Conservation (phyloP, 2,329 filamentous ascomycete genomes). For the Aspergillus sp. region DNA sequence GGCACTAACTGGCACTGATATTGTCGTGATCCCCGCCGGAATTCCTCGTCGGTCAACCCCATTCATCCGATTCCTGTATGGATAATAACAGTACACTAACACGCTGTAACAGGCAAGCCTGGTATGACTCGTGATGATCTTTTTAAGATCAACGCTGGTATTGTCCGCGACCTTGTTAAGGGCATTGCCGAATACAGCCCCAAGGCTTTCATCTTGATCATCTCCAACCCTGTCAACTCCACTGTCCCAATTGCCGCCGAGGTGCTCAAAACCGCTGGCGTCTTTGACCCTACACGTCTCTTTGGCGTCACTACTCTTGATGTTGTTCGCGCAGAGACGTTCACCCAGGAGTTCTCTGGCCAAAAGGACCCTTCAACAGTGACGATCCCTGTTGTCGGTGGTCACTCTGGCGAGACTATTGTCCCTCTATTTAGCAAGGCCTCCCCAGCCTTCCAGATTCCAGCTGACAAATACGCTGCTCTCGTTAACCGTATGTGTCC, state of each 20-base stretch:
- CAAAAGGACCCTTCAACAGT: constrained; percentile 79
- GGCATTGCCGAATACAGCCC: constrained; percentile 82
- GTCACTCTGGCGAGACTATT: constrained; percentile 97
- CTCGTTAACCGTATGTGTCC: constrained; percentile 72
- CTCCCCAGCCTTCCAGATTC: constrained; percentile 75
- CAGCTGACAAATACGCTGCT: constrained; percentile 83
- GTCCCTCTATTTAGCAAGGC: constrained; percentile 95
- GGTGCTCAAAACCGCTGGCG: constrained; percentile 87
- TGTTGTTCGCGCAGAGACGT: constrained; percentile 96
- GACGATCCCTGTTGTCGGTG: constrained; percentile 88
- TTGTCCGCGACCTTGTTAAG: constrained; percentile 91
- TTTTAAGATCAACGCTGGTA: constrained; percentile 99
- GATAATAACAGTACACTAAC: constrained; percentile 11
- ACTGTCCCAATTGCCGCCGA: constrained; percentile 97
- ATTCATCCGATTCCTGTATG: background rate
- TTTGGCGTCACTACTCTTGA: constrained; percentile 99
- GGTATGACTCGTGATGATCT: constrained; percentile 99
- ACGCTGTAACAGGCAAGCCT: constrained; percentile 72
- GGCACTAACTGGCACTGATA: constrained; percentile 88
- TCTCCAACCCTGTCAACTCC: constrained; percentile 99
- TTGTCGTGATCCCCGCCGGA: constrained; percentile 95
- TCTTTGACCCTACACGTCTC: constrained; percentile 92
- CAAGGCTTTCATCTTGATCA: constrained; percentile 93
- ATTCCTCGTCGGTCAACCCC: constrained; percentile 75
- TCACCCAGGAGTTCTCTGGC: constrained; percentile 82